Conservation (phyloP, 169 alveolate species). For the Babesia bigemina region DNA sequence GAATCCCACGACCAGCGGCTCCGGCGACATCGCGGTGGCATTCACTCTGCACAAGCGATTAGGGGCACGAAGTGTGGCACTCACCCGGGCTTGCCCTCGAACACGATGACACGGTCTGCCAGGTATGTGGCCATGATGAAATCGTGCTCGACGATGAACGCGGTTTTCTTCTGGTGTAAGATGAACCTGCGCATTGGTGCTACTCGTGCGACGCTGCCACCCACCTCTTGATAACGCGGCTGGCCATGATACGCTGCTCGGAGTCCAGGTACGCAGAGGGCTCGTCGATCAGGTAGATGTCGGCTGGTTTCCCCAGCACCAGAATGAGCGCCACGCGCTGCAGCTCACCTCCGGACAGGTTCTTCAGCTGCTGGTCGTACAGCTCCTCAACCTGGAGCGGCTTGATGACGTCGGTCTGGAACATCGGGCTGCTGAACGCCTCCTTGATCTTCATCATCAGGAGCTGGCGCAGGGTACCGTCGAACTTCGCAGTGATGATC, state of each 20-base stretch:
- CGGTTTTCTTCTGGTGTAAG: conserved; percentile 95
- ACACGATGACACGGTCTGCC: conserved; percentile 99
- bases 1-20: conserved; percentile 87
- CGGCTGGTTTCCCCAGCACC: conserved; percentile 98
- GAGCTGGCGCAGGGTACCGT: conserved; percentile 95
- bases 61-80: conserved; percentile 70
- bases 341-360: conserved; percentile 98
- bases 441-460: conserved; percentile 90
- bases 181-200: conserved; percentile 77
- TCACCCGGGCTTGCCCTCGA: conserved; percentile 96
- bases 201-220: not conserved
- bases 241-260: conserved; percentile 98
- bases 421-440: conserved; percentile 89
- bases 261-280: conserved; percentile 99
- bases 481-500: conserved; percentile 95
- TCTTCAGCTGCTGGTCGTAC: conserved; percentile 94
- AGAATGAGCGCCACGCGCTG: conserved; percentile 97
- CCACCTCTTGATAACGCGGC: conserved; percentile 95
- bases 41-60: conserved; percentile 22
- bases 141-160: conserved; percentile 99
- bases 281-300: conserved; percentile 98
- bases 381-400: conserved; percentile 94
- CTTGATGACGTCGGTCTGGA: conserved; percentile 95
- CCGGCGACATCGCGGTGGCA: conserved; percentile 80
- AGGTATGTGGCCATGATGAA: conserved; percentile 99